Percentiles rank a stretch among this genome's conserved stretches.
Conservation (phyloP, 148 eudicot species). For the Fagopyrum tataricum region DNA sequence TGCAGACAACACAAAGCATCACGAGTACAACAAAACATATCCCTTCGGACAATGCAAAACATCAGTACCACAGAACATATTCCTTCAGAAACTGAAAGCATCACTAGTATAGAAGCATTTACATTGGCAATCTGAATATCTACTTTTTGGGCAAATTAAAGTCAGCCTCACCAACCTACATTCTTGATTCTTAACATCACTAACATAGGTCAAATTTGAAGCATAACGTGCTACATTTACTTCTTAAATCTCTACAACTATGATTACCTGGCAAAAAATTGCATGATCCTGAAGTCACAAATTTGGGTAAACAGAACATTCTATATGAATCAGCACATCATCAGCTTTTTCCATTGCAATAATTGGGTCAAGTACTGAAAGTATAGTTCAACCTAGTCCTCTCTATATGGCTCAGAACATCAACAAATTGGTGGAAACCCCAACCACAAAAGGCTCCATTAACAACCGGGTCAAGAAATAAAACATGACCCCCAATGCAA, state of each 20-base stretch:
- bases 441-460: constrained; percentile 95
- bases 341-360: not conserved
- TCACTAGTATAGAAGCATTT: not conserved
- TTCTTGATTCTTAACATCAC: not conserved
- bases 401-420: constrained; percentile 51
- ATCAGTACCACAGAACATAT: not conserved
- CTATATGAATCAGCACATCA: not conserved
- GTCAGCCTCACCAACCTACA: not conserved
- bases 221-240: not conserved
- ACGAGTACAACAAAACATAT: too few species aligned
- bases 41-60: not conserved
- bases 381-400: not conserved
- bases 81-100: not conserved
- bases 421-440: constrained; percentile 70
- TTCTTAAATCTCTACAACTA: not conserved
- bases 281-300: not conserved
- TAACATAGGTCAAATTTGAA: not conserved
- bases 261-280: not conserved
- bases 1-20: too few species aligned
- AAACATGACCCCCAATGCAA: constrained; percentile 68
- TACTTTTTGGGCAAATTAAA: not conserved
- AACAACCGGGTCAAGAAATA: constrained; percentile 88
- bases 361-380: not conserved
- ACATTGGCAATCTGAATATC: not conserved
- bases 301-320: not conserved